Conservation (phyloP, 495 filamentous ascomycete species). For the Neurospora sp. region DNA sequence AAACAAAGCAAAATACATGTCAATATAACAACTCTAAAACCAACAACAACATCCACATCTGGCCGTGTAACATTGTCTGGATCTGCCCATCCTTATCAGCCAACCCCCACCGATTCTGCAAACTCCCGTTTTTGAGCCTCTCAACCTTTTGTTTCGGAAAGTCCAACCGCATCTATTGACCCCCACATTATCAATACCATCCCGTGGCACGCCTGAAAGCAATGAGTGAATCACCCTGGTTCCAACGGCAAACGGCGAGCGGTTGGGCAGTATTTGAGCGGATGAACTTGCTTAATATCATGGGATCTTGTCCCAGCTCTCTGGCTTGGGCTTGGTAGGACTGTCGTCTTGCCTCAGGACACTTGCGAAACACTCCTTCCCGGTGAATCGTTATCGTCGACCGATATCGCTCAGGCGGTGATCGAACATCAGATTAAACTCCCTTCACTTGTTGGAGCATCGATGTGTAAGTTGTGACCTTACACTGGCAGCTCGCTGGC, state of each 20-base stretch:
- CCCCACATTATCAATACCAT: neutral
- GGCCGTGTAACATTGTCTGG: neutral
- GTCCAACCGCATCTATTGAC: neutral
- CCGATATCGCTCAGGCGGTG: neutral
- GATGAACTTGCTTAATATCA: neutral
- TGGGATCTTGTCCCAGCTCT: neutral
- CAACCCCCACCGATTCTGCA: neutral
- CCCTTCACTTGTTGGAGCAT: neutral
- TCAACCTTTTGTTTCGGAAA: neutral
- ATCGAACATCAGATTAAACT: neutral
- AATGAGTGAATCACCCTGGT: neutral
- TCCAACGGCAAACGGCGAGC: neutral
- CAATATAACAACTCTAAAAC: neutral
- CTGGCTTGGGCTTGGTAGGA: neutral
- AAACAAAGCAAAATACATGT: neutral
- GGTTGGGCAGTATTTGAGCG: neutral
- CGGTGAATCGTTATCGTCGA: neutral
- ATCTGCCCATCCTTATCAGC: neutral
- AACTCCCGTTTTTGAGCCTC: neutral
- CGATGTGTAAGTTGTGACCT: neutral
- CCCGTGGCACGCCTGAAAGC: neutral
- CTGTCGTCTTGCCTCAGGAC: neutral
- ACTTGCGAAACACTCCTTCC: neutral
- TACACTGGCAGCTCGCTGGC: neutral
- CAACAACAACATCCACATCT: neutral